A percentile compares a stretch with the other conserved stretches of the same genome.
Evolutionary conservation across 805 yeast species (phyloP).

Genomic region (Ogataea nakhonphanomensis): DNA sequence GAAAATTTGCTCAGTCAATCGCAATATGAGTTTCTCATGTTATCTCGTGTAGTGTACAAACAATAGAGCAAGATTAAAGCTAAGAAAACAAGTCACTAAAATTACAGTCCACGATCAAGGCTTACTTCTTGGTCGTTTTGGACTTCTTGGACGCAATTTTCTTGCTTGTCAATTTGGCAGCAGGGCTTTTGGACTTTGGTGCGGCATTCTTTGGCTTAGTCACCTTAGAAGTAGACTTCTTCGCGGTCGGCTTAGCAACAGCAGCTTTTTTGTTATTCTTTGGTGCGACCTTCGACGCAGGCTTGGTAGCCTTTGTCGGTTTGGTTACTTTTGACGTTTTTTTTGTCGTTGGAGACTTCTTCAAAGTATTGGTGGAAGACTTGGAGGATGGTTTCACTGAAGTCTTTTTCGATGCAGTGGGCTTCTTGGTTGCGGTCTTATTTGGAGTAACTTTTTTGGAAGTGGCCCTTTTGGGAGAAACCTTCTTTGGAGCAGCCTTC

Average conservation of each 20-base stretch:
- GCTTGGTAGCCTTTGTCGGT: conserved; percentile 1
- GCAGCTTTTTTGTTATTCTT: conserved; percentile 9
- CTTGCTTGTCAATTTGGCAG: conserved; percentile 7
- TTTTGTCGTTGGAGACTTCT: not conserved
- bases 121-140: conserved; percentile 16
- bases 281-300: not conserved
- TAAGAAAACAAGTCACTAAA: conserved; percentile 6
- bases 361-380: conserved; percentile 21
- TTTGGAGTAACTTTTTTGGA: conserved; percentile 23
- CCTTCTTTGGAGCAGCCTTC: conserved; percentile 23
- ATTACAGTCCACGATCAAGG: conserved; percentile 8
- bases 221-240: conserved; percentile 13
- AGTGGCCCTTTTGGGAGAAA: conserved; percentile 29
- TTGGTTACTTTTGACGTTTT: conserved; percentile 22
- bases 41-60: not conserved
- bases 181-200: conserved; percentile 22
- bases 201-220: conserved; percentile 26
- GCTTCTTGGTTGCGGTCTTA: conserved; percentile 19
- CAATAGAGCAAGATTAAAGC: not conserved
- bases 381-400: not conserved
- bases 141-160: conserved; percentile 30
- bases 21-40: no score
- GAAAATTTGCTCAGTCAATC: not conserved
- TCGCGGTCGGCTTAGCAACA: conserved; percentile 17
- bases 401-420: conserved; percentile 14